Evolutionary conservation across 2,329 filamentous ascomycete genomes (phyloP), one percentile per base, ranked within the genome.

Genomic region (Aureobasidium vineae): DNA sequence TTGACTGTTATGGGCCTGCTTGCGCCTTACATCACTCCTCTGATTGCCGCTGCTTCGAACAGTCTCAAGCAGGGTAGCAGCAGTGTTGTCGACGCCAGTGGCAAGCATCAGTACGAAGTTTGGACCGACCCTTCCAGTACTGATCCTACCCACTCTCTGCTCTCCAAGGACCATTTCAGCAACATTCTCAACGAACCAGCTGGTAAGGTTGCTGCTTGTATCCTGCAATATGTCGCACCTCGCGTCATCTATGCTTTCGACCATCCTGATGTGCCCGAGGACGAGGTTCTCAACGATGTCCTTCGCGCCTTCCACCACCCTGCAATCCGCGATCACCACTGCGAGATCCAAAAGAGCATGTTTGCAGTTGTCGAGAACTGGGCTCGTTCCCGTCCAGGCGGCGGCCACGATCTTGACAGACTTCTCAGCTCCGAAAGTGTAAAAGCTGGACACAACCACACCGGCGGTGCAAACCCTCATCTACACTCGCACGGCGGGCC

Each of bases 181-280:
- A 83, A 83, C 70, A 74, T 82, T 31, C 72, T 83, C 21, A 83
- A 83, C 70, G 73, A 78, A 63, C 81, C 81, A 4, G 80, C 81
- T 7, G 81, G 81, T 11, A 75, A 80, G 69, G 75, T 83, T 11
- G 81, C 81, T 2, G 76, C 79, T 6, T 74, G 72, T 0, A 90
- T 97, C 67, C 79, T 98, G 28, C 88, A 96, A 81, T 98, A 96
- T 72, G 86, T 90, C 38, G 91, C 92, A 1, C 94, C 94, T 1
- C 90, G 94, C 40, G 81, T 98, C 56, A 83, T 99, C 23, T 96
- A 94, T 74, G 94, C 93, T 3, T 98, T 93, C 92, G 91, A 98
- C 70, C 90, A 98, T 75, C 86, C 90, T 2, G 87, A 89, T 50
- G 88, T 97, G 0, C 86, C 91, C 0, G 89, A 95, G 4, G 86